These are phyloP conservation scores for Pseudovirgaria hyperparasitica DNA, from an alignment of 2,329 filamentous ascomycete species.

Conservation along the genomic window DNA sequence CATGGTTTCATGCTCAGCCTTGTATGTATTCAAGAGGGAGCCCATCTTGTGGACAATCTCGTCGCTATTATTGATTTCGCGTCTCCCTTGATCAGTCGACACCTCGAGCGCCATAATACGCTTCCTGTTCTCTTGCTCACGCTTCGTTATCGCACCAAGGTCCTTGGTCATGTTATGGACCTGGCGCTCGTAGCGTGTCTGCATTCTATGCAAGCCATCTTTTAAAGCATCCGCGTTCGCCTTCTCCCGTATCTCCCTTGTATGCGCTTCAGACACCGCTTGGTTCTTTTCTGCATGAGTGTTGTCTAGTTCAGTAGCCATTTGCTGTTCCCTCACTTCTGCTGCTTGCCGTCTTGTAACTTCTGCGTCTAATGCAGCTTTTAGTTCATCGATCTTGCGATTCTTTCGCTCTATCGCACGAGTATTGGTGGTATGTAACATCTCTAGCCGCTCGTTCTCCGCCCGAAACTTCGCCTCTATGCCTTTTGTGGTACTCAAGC, in stretches of 20 bases:
- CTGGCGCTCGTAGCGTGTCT: conserved; percentile 31
- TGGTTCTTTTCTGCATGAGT: conserved; percentile 44
- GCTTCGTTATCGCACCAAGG: conserved; percentile 17
- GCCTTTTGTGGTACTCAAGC: conserved; percentile 53
- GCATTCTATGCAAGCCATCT: conserved; percentile 57
- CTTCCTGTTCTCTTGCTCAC: conserved; percentile 17
- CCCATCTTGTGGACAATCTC: conserved; percentile 51
- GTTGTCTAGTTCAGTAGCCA: conserved; percentile 54
- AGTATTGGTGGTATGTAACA: conserved; percentile 60
- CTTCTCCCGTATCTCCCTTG: conserved; percentile 39
- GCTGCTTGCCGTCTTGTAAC: conserved; percentile 48
- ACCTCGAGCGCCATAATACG: conserved; percentile 44
- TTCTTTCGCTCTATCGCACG: conserved; percentile 59
- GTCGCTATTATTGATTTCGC: conserved; percentile 48
- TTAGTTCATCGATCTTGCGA: conserved; percentile 58
- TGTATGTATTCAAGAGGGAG: conserved; percentile 51
- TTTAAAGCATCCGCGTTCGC: conserved; percentile 54
- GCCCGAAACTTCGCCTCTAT: conserved; percentile 56
- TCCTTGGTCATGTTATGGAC: conserved; percentile 41
- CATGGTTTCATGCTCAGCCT: conserved; percentile 47
- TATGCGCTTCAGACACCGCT: conserved; percentile 46
- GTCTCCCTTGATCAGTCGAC: conserved; percentile 60
- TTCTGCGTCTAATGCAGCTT: conserved; percentile 51
- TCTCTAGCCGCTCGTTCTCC: conserved; percentile 56
- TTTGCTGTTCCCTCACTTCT: conserved; percentile 43